Percentiles rank a stretch among this genome's conserved stretches.
These are phyloP conservation scores for Epichloe scottii DNA, from an alignment of 2,329 filamentous ascomycete genomes.

Conservation along the genomic window DNA sequence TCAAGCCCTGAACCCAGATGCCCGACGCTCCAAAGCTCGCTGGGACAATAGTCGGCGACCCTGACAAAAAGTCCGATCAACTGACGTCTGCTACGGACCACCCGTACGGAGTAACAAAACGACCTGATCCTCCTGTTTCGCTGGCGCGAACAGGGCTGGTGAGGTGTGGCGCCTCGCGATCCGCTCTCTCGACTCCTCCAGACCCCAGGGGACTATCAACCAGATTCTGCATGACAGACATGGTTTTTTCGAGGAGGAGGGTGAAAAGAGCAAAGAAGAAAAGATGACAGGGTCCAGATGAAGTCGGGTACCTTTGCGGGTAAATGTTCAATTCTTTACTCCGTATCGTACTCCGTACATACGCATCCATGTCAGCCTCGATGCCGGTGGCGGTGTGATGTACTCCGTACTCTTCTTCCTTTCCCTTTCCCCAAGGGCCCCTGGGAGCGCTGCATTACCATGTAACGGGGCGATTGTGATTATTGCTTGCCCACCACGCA, in stretches of 20 bases:
- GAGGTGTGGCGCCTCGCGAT: slow-evolving; percentile 2
- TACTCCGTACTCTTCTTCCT: not conserved
- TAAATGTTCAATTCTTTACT: not conserved
- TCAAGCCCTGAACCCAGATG: not conserved
- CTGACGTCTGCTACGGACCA: too few species aligned
- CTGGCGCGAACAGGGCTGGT: not conserved
- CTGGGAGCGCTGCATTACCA: not conserved
- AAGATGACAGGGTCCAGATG: not conserved
- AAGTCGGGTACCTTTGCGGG: not conserved
- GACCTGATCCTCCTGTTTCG: not conserved
- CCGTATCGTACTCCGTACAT: too few species aligned
- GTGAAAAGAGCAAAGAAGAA: not conserved
- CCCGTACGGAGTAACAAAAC: not conserved
- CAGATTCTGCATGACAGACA: not conserved
- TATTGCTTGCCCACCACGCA: too few species aligned
- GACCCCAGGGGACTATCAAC: not conserved
- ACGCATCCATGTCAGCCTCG: not conserved
- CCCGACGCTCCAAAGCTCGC: not conserved
- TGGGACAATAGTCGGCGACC: not conserved
- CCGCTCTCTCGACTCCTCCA: not conserved
- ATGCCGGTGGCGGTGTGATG: not conserved
- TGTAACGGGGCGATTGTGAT: too few species aligned
- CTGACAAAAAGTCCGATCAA: too few species aligned
- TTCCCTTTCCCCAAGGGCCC: too few species aligned
- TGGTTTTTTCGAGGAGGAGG: not conserved